phyloP scores from a whole-genome alignment of 1,284 basidiomycete genomes.

The Anthracocystis walkeri region DNA sequence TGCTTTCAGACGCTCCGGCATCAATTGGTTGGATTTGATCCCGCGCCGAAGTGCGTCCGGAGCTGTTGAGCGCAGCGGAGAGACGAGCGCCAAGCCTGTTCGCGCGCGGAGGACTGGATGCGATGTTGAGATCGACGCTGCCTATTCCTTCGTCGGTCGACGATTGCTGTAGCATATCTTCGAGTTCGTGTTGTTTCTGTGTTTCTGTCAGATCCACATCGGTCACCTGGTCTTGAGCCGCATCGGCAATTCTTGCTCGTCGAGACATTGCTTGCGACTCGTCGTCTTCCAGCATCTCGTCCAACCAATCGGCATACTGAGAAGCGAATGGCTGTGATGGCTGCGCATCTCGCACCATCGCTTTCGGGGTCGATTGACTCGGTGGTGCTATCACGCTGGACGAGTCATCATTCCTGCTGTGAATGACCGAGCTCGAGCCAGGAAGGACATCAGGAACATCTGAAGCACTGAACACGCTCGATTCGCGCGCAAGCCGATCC shows the following conservation, averaged over 20 bases:
- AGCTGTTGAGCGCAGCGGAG: conserved; percentile 32
- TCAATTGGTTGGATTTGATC: not conserved
- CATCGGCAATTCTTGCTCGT: not conserved
- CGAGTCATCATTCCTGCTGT: conserved; percentile 13
- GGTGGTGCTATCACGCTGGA: conserved; percentile 23
- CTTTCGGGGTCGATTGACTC: conserved; percentile 41
- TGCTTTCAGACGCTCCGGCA: conserved; percentile 18
- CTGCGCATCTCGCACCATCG: not conserved
- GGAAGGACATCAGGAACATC: conserved; percentile 23
- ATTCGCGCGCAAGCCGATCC: conserved; percentile 38
- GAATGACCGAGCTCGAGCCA: conserved; percentile 26
- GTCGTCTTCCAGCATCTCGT: conserved; percentile 39
- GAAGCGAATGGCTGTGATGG: conserved; percentile 41
- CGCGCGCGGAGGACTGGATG: conserved; percentile 40
- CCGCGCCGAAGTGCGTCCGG: conserved; percentile 12
- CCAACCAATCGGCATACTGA: conserved; percentile 40
- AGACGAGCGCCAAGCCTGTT: conserved; percentile 18
- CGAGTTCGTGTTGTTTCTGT: conserved; percentile 37
- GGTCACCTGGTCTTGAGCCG: not conserved
- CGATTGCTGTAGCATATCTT: conserved; percentile 21
- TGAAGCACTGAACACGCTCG: conserved; percentile 31
- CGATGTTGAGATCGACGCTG: conserved; percentile 34
- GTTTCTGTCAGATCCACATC: conserved; percentile 24
- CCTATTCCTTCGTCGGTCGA: conserved; percentile 9
- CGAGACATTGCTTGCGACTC: conserved; percentile 13